Conservation (phyloP, 2,329 filamentous ascomycete species). For the Colletotrichum musicola region DNA sequence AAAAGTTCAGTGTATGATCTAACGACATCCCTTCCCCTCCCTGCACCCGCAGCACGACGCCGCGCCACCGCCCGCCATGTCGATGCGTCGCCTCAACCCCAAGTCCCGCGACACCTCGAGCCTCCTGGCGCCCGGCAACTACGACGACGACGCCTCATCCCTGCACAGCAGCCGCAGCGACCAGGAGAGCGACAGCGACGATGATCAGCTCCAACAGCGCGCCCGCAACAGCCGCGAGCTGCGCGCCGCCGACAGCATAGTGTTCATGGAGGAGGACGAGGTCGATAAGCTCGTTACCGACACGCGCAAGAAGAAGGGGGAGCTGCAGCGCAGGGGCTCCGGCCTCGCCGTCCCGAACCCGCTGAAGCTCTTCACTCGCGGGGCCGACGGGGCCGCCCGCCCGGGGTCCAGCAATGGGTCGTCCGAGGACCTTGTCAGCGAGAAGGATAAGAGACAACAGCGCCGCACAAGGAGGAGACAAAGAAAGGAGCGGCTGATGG, state of each 20-base stretch:
- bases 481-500: conserved; percentile 66
- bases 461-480: conserved; percentile 64
- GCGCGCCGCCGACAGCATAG: conserved; percentile 75
- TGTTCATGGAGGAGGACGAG: conserved; percentile 83
- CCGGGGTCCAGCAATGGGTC: conserved; percentile 55
- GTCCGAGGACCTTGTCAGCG: conserved; percentile 61
- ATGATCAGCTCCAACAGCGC: conserved; percentile 75
- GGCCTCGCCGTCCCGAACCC: conserved; percentile 65
- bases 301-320: conserved; percentile 60
- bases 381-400: conserved; percentile 44
- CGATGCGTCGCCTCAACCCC: conserved; percentile 32
- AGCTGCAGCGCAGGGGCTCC: conserved; percentile 64
- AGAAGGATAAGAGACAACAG: conserved; percentile 64
- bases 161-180: conserved; percentile 75
- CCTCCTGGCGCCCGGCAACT: conserved; percentile 72
- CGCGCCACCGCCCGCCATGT: conserved; percentile 21
- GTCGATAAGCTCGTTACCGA: conserved; percentile 70
- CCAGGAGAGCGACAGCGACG: conserved; percentile 82
- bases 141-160: conserved; percentile 78
- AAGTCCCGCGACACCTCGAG: conserved; percentile 51
- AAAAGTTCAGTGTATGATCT: conserved; percentile 22
- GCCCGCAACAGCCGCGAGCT: conserved; percentile 78
- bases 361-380: conserved; percentile 57
- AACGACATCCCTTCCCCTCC: neutral
- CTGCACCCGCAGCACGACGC: conserved; percentile 1